These are phyloP conservation scores for Fusarium fujikuroi DNA, from an alignment of 2,329 filamentous ascomycete genomes.

Conservation along the genomic window DNA sequence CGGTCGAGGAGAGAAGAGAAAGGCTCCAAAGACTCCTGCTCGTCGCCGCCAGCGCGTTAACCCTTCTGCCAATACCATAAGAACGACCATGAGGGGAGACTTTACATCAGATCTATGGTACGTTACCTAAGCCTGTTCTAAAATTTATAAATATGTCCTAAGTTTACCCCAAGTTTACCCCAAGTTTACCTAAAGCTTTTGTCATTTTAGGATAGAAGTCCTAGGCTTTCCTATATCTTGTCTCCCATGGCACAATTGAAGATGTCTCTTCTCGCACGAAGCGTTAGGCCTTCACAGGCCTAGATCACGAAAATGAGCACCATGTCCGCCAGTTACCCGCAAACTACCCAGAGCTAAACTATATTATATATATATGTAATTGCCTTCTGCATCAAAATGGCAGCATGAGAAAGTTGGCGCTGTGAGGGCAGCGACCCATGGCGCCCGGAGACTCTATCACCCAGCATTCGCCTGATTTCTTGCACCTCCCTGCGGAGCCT, in stretches of 20 bases:
- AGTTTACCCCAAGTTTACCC: neutral
- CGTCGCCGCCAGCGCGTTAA: no score
- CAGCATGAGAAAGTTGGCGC: neutral
- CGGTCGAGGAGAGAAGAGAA: neutral
- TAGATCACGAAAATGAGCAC: neutral
- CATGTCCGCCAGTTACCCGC: neutral
- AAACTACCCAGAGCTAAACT: neutral
- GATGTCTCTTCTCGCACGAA: no score
- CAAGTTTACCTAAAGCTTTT: neutral
- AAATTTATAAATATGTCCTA: neutral
- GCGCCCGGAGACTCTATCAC: no score
- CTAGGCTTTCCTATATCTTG: no score
- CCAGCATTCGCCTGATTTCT: no score
- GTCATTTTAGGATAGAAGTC: neutral
- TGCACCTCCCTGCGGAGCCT: neutral
- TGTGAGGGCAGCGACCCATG: no score
- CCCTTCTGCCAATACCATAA: no score
- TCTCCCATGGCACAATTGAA: no score
- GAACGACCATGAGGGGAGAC: no score
- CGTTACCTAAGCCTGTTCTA: neutral
- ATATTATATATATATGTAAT: neutral
- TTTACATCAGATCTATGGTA: neutral
- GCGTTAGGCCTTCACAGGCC: neutral
- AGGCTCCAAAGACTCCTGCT: accelerated
- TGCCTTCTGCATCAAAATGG: no score